Evolutionary conservation across 805 yeast genomes (phyloP), one percentile per base, ranked within the genome.

Genomic region (Nakazawaea peltata): DNA sequence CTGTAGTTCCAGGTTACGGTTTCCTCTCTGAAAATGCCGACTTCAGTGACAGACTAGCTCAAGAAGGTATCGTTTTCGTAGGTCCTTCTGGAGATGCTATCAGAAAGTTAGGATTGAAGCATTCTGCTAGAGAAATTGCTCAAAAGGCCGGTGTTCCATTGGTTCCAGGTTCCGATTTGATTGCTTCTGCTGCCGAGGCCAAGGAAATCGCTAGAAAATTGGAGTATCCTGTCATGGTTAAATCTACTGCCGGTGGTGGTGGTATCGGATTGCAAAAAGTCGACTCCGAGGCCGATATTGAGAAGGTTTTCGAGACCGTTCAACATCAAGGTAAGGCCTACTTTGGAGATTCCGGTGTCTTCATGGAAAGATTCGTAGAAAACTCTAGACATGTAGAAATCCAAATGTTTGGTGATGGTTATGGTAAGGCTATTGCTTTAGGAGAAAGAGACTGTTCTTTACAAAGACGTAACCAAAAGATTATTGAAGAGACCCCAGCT

Each of bases 241-340:
- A 90, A 60, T 82, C 95, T 18, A 92, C 98, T 42, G 97, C 97
- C 18, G 98, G 98, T 55, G 98, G 98, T 52, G 98, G 98, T 59
- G 98, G 98, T 61, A 90, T 90, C 51, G 98, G 98, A 44, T 65
- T 90, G 47, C 97, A 90, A 58, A 83, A 87, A 54, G 97, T 88
- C 40, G 95, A 88, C 50, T 69, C 77, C 24, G 83, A 74, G 46
- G 76, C 57, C 14, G 97, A 92, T 41, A 77, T 92, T 44, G 84
- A 77, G 60, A 64, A 81, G 42, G 94, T 88, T 11, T 90, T 86
- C 59, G 82, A 75, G 50, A 80, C 95, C 8, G 97, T 92, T 29
- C 81, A 85, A 53, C 96, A 87, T 60, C 96, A 87, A 61, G 98
- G 97, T 44, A 70, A 77, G 53, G 74, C 94, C 0, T 90, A 85